Evolutionary conservation across 352 stramenopile genomes (phyloP).

Genomic region (Phytopythium aichiense): DNA sequence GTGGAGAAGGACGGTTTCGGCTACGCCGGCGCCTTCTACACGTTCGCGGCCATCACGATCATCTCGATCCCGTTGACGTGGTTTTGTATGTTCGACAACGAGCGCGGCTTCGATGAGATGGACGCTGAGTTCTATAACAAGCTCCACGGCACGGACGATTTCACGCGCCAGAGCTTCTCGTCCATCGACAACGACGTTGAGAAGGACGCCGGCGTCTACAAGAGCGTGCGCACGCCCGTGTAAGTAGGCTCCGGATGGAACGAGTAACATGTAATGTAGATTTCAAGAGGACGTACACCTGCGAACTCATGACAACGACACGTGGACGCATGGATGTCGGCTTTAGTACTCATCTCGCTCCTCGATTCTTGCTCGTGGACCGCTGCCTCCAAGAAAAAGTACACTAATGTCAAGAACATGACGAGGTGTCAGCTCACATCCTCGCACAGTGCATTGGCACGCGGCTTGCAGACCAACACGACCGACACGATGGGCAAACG

Average conservation of each 20-base stretch:
- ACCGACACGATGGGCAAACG: background rate
- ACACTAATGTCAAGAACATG: no score
- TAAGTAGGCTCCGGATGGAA: background rate
- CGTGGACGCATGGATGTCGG: no score
- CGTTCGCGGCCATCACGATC: conserved; percentile 45
- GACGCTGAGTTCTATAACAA: conserved; percentile 52
- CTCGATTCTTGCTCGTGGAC: no score
- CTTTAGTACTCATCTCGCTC: no score
- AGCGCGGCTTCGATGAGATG: conserved; percentile 49
- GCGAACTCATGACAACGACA: no score
- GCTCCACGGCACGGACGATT: conserved; percentile 27
- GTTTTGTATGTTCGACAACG: conserved; percentile 68
- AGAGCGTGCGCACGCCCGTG: conserved; percentile 4
- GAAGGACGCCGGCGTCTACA: conserved; percentile 6
- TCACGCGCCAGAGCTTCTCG: conserved; percentile 30
- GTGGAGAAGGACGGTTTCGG: conserved; percentile 52
- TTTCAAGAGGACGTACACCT: background rate
- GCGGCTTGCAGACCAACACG: background rate
- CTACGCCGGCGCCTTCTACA: conserved; percentile 59
- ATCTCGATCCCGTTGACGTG: conserved; percentile 57
- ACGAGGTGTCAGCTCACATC: no score
- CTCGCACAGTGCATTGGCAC: no score
- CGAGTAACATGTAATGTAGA: background rate
- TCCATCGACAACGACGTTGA: conserved; percentile 1
- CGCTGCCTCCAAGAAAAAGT: no score